These are phyloP conservation scores for Aspergillus fischeri DNA, from an alignment of 2,329 filamentous ascomycete species.

Conservation along the genomic window DNA sequence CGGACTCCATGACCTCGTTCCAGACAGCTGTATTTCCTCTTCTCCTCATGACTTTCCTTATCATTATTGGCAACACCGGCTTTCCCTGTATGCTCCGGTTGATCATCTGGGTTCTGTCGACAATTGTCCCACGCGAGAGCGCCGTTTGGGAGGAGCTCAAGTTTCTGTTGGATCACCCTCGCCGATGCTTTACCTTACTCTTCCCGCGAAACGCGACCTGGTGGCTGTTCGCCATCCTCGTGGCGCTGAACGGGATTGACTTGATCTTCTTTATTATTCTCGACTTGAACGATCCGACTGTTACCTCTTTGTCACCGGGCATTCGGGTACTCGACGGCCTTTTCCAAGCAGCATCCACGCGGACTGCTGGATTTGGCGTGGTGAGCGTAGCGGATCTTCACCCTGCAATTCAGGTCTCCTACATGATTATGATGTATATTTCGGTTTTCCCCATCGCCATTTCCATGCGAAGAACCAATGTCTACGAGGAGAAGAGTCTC, in stretches of 20 bases:
- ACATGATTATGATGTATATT: constrained; percentile 99
- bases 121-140: constrained; percentile 60
- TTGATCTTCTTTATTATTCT: constrained; percentile 88
- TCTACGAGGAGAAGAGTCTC: constrained; percentile 77
- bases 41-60: constrained; percentile 75
- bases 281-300: constrained; percentile 70
- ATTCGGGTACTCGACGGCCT: constrained; percentile 78
- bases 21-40: constrained; percentile 70
- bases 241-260: constrained; percentile 78
- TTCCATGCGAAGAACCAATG: constrained; percentile 87
- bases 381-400: constrained; percentile 75
- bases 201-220: constrained; percentile 89
- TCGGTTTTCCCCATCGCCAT: constrained; percentile 96
- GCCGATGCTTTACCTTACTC: constrained; percentile 90
- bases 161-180: constrained; percentile 89
- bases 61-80: constrained; percentile 91
- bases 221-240: constrained; percentile 88
- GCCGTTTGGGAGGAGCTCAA: constrained; percentile 83
- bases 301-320: constrained; percentile 65
- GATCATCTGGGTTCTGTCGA: constrained; percentile 78
- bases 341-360: constrained; percentile 84
- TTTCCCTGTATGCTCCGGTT: constrained; percentile 94
- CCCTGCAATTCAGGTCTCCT: constrained; percentile 87
- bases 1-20: constrained; percentile 92
- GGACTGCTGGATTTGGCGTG: constrained; percentile 85